Conservation (phyloP, 2,329 filamentous ascomycete genomes). For the Pseudogymnoascus sp. region DNA sequence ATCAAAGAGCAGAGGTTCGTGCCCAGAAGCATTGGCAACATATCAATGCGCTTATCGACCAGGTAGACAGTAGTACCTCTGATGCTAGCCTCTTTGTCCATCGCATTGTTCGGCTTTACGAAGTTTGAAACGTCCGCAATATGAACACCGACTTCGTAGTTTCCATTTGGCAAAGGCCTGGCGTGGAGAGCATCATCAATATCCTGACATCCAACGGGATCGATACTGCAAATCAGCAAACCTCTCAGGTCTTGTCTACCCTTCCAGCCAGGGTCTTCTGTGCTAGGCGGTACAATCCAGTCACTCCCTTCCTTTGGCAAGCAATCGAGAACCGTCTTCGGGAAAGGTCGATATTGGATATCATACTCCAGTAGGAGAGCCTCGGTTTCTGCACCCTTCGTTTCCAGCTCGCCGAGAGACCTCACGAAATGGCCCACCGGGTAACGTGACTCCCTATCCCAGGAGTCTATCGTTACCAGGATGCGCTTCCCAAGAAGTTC, state of each 20-base stretch:
- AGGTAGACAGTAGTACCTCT: conserved; percentile 95
- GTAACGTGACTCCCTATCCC: conserved; percentile 89
- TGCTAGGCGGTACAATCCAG: conserved; percentile 81
- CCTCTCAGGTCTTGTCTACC: conserved; percentile 76
- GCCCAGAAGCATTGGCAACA: conserved; percentile 92
- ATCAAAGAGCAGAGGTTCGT: conserved; percentile 96
- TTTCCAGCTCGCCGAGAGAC: conserved; percentile 86
- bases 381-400: conserved; percentile 95
- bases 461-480: conserved; percentile 86
- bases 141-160: conserved; percentile 92
- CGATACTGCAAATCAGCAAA: conserved; percentile 92
- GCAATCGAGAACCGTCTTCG: conserved; percentile 90
- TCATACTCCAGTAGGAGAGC: conserved; percentile 91
- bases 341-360: conserved; percentile 95
- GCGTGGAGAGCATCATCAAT: conserved; percentile 97
- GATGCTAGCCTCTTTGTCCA: conserved; percentile 91
- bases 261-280: conserved; percentile 77
- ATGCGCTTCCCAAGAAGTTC: conserved; percentile 88
- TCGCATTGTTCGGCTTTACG: conserved; percentile 91
- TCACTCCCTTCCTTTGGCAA: conserved; percentile 84
- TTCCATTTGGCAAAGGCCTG: conserved; percentile 75
- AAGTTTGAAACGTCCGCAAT: conserved; percentile 99
- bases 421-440: conserved; percentile 91
- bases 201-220: conserved; percentile 91
- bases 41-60: conserved; percentile 98